Percentiles rank a stretch among this genome's conserved stretches.
Conservation (phyloP, 2,329 filamentous ascomycete species). For the Gaeumannomyces tritici region DNA sequence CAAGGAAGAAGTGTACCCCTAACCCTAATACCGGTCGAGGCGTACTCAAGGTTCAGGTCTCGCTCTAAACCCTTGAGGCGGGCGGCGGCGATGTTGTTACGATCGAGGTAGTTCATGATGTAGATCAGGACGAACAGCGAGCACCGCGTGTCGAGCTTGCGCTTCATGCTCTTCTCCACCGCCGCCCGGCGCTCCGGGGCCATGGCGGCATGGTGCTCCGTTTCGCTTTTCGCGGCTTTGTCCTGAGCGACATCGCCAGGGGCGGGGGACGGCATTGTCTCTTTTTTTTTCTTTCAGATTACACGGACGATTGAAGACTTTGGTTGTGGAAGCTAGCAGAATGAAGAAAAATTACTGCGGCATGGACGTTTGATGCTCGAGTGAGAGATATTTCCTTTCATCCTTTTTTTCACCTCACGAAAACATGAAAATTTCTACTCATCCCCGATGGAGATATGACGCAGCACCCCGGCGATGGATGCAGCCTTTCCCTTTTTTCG, state of each 20-base stretch:
- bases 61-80: constrained; percentile 34
- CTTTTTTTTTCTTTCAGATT: no score
- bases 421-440: not conserved
- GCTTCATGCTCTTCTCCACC: constrained; percentile 43
- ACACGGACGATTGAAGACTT: no score
- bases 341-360: no score
- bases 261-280: not conserved
- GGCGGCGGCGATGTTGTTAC: constrained; percentile 30
- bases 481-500: no score
- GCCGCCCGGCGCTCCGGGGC: not conserved
- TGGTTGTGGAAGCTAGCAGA: no score
- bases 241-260: not conserved
- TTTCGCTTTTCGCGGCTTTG: not conserved
- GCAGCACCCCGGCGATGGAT: no score
- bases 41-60: constrained; percentile 29
- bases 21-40: no score
- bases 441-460: not conserved
- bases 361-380: no score
- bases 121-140: constrained; percentile 8
- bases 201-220: not conserved
- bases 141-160: constrained; percentile 47
- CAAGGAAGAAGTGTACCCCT: no score
- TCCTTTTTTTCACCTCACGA: not conserved
- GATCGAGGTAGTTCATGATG: constrained; percentile 8
- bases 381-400: not conserved